Percentiles rank a stretch among this genome's conserved stretches.
phyloP scores from a whole-genome alignment of 129 eudicot species.

The Helianthus annuus region DNA sequence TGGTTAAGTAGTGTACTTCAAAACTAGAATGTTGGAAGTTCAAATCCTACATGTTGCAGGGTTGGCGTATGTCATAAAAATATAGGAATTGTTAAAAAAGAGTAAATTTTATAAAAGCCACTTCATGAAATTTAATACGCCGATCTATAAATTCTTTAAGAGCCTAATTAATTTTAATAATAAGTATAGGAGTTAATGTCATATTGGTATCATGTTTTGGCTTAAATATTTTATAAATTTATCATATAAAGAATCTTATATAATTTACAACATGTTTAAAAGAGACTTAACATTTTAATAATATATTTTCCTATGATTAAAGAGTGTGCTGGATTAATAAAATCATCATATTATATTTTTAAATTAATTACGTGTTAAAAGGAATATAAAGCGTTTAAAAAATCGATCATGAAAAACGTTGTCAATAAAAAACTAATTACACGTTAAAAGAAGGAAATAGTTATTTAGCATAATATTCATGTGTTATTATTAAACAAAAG shows the following conservation, averaged over 20 bases:
- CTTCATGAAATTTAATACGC: no score
- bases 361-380: background rate
- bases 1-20: no score
- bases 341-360: background rate
- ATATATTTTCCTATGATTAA: background rate
- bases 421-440: background rate
- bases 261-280: background rate
- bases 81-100: no score
- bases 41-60: no score
- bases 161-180: no score
- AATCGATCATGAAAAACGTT: slow-evolving; percentile 15
- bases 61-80: no score
- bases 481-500: background rate
- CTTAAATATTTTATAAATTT: background rate
- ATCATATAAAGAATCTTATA: background rate
- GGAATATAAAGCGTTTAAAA: background rate
- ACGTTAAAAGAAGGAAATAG: background rate
- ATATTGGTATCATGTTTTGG: no score
- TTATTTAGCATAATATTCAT: background rate
- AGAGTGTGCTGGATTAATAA: slow-evolving; percentile 5
- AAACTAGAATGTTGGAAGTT: no score
- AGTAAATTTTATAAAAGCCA: no score
- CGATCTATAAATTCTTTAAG: no score
- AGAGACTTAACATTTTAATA: background rate
- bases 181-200: no score